Base-by-base conservation (phyloP, 331 rosid species). In the Malus hybrid region DNA sequence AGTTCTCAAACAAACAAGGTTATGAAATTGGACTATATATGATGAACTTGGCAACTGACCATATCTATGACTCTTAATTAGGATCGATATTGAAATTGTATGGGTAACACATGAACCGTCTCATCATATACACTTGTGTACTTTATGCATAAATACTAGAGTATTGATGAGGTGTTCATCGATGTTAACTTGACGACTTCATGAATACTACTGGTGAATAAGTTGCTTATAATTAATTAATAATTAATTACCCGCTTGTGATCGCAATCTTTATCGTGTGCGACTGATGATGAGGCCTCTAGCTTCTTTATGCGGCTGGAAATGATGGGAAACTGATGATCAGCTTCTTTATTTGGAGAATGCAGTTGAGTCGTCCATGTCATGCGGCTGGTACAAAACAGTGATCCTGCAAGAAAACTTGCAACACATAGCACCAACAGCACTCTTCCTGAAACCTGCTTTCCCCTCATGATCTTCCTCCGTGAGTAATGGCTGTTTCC, bases 361-460 rank as follows among this genome's bases (percentile, higher is more conserved):
- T 46, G 80, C 3, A 16, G 10, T 13, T 64, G 69, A 56, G 50
- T 56, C 29, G 79, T 81, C 95, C 95, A 85, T 67, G 86, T 80
- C n/a, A 62, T 28, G 44, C 87, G 91, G 71, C 85, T 80, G 20
- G 90, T 87, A 57, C 67, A 57, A 59, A 89, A 87, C 61, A 91
- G 85, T 71, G 93, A 87, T 16, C 97, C 97, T 3, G 85, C 90
- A 65, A 91, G 79, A 79, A 91, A 91, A 84, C 95, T 87, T n/a
- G 85, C 89, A 55, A 86, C 32, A 81, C 89, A 87, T 13, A 91
- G 67, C 24, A 82, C 80, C 11, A 88, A 27, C 57, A 87, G 73
- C 76, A 88, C 71, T 66, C 83, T 91, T 72, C 91, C 88, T 10
- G 91, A 83, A 61, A 80, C 76, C 16, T 81, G 68, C 27, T 91